These are phyloP conservation scores for Pythium brassicae DNA, from an alignment of 352 stramenopile genomes.

Conservation along the genomic window DNA sequence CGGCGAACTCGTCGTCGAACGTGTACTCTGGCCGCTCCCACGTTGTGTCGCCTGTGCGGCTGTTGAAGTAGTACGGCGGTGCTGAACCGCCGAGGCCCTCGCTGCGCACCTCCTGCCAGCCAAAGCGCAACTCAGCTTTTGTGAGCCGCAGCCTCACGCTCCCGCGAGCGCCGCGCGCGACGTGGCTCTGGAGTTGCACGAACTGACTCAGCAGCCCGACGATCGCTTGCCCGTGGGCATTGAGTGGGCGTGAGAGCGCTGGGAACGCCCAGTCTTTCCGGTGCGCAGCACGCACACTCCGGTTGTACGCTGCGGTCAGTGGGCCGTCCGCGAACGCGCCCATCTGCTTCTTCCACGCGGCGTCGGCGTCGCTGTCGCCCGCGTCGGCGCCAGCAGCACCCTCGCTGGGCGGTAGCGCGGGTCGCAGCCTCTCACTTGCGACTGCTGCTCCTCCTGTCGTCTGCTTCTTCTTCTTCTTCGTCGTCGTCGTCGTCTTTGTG, in stretches of 20 bases:
- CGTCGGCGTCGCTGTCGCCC: slow-evolving; percentile 1
- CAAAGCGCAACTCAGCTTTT: slow-evolving; percentile 52
- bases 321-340: slow-evolving; percentile 9
- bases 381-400: background rate
- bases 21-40: slow-evolving; percentile 62
- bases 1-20: slow-evolving; percentile 66
- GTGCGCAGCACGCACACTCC: slow-evolving; percentile 44
- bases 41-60: slow-evolving; percentile 28
- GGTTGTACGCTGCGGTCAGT: slow-evolving; percentile 39
- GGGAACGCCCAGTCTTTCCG: slow-evolving; percentile 51
- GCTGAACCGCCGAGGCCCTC: background rate
- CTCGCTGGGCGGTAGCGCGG: background rate
- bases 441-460: background rate
- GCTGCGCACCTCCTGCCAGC: slow-evolving; percentile 44
- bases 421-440: background rate
- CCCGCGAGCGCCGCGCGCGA: slow-evolving; percentile 15
- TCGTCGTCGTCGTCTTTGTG: background rate
- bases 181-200: slow-evolving; percentile 20
- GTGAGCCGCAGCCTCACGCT: slow-evolving; percentile 40
- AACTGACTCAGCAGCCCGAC: slow-evolving; percentile 40
- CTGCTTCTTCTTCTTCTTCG: background rate
- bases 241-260: slow-evolving; percentile 35
- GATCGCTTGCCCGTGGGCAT: slow-evolving; percentile 42
- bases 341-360: slow-evolving; percentile 10
- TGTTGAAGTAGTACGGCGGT: slow-evolving; percentile 48